Evolutionary conservation across 106 monocot genomes (phyloP), one percentile per base, ranked within the genome.

Genomic region (Narthecium ossifragum): DNA sequence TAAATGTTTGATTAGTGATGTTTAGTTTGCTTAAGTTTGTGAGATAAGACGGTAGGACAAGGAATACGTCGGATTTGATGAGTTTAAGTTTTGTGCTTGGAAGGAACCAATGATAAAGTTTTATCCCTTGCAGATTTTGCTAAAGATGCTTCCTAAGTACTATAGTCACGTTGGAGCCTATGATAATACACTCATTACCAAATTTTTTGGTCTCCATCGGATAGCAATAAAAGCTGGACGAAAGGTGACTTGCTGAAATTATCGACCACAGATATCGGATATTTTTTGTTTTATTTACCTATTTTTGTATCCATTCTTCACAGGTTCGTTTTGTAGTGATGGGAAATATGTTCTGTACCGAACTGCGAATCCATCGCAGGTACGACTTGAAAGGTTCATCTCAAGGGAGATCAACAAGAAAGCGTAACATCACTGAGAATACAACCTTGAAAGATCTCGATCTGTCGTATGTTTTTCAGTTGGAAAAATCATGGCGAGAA

Each of bases 281-380:
- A 30, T 29, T 61, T 63, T 67, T 32, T 32, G 25, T 3, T 18
- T 15, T 24, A 39, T 51, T 31, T 6, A 32, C 27, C 59, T 37
- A 31, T 67, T 67, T 34, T 61, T 34, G 2, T 29, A 39, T 45
- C 13, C 62, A 51, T 32, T 11, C 34, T 63, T 67, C 77, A 39
- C 64, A 94, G 93, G 74, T 94, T 31, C 82, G 93, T 11, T 94
- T 94, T 80, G 89, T 94, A 24, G 93, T 94, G 30, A 94, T 94
- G 93, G 93, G 93, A 38, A 94, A 94, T 75, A 94, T 94, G 93
- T 94, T 94, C 56, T 85, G 89, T 56, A 94, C 89, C 24, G 89
- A 94, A 63, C 33, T 94, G 30, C 62, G 72, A 15, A 94, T 94
- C 63, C 93, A 94, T 39, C 79, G 75, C 6, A 65, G 89, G 12